Base-by-base conservation (phyloP, 2,329 filamentous ascomycete genomes). In the Ophiostoma tasmaniense region DNA sequence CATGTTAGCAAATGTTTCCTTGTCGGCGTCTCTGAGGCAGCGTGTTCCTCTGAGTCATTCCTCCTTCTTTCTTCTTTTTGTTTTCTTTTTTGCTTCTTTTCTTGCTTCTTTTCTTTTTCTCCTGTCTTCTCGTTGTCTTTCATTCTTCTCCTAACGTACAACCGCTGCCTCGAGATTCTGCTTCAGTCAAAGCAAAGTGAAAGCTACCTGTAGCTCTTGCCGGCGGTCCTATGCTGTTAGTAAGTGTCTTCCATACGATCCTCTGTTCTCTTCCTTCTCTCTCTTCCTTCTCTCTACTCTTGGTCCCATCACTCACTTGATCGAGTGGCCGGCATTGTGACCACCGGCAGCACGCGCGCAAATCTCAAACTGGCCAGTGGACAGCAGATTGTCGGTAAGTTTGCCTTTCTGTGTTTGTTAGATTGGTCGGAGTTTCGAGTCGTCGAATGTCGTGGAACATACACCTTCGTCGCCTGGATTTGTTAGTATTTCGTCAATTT, bases 331-430 rank as follows among this genome's bases (percentile, higher is more conserved):
- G 13, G 85, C 86, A 78, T 88, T 88, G 78, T 88, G 86, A 67
- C 86, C 86, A 68, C 85, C 85, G 73, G 84, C 82, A 68, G 84
- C 84, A 73, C 85, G 81, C 74, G 84, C 85, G 79, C 84, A 87
- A 73, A 87, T 78, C 39, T 71, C 71, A 30, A 72, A 73, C 25
- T 59, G 42, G 59, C 70, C 35, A 6, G 68, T 70, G 67, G 71
- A 66, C 17, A 73, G 69, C 28, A 73, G 67, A 67, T 73, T 70
- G 68, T 73, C 72, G 10, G 72, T 73, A 35, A 73, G 64, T 59
- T 73, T 73, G 69, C 72, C 72, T 71, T 73, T 73, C 71, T 72
- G 33, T 14, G 37, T 3, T 5, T 13, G 61, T 64, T 37, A 64
- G 28, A 11, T 25, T 13, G 4, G 8, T 7, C 10, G 22, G 17